Percentiles rank a stretch among this genome's conserved stretches.
phyloP scores from a whole-genome alignment of 2,329 filamentous ascomycete species.

The Zymoseptoria pseudotritici region DNA sequence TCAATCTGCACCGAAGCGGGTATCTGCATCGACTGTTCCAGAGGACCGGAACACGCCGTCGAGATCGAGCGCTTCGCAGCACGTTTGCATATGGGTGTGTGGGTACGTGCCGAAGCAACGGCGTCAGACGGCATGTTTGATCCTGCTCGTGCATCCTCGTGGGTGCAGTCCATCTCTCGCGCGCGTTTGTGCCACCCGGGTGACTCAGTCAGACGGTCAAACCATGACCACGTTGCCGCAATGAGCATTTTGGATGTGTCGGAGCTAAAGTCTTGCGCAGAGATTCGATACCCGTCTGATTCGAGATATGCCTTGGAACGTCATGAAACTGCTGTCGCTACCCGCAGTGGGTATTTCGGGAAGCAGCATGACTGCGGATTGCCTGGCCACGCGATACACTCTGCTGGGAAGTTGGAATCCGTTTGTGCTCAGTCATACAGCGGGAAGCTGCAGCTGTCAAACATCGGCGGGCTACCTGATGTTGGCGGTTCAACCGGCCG shows the following conservation, averaged over 20 bases:
- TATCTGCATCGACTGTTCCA: background rate
- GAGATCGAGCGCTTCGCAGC: background rate
- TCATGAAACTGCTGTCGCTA: constrained; percentile 8
- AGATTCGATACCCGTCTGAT: background rate
- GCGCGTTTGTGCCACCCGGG: constrained; percentile 3
- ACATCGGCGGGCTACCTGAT: background rate
- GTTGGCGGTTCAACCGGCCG: background rate
- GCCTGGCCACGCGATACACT: constrained; percentile 11
- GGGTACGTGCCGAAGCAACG: background rate
- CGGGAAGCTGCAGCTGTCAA: constrained; percentile 16
- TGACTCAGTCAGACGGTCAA: constrained; percentile 5
- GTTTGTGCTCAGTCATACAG: constrained; percentile 12
- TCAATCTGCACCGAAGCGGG: background rate
- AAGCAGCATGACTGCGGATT: constrained; percentile 11
- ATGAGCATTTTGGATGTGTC: background rate
- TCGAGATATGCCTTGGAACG: constrained; percentile 1
- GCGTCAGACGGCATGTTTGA: background rate
- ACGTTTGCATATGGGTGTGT: background rate
- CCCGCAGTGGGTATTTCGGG: constrained; percentile 8
- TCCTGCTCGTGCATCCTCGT: constrained; percentile 3
- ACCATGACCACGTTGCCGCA: background rate
- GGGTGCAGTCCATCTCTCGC: constrained; percentile 4
- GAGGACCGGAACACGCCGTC: background rate
- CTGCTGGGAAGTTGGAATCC: constrained; percentile 6
- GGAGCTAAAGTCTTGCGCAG: background rate